These are phyloP conservation scores for Talaromyces sp. DNA, from an alignment of 2,329 filamentous ascomycete species.

Conservation along the genomic window DNA sequence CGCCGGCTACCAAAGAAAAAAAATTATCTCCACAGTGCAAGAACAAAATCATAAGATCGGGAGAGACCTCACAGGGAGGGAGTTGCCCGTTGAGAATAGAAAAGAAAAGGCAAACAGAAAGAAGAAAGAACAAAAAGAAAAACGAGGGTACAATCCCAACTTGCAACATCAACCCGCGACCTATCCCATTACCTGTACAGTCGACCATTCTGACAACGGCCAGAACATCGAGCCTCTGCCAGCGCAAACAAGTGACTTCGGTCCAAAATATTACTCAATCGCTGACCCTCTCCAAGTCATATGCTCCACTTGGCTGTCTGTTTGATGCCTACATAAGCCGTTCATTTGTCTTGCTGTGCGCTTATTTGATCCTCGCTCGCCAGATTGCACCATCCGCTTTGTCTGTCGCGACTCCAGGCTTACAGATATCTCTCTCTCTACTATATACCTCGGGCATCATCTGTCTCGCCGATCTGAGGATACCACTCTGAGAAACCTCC, in stretches of 20 bases:
- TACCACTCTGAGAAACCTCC: too few species aligned
- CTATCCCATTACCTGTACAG: too few species aligned
- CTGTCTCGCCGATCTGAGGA: too few species aligned
- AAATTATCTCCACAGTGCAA: slow-evolving; percentile 2
- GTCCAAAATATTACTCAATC: background rate
- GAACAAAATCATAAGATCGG: background rate
- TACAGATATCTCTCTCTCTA: too few species aligned
- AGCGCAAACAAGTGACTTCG: background rate
- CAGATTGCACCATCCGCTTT: slow-evolving; percentile 15
- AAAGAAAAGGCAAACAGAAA: background rate
- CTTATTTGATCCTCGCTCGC: slow-evolving; percentile 12
- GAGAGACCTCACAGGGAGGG: background rate
- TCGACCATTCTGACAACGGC: background rate
- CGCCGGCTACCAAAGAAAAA: slow-evolving; percentile 11
- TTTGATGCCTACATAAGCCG: background rate
- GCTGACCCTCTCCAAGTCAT: background rate
- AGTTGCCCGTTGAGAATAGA: background rate
- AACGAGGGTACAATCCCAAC: background rate
- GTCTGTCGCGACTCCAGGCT: slow-evolving; percentile 9
- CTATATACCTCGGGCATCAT: too few species aligned
- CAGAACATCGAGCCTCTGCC: slow-evolving; percentile 7
- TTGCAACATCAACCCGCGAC: background rate
- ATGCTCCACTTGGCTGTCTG: slow-evolving; percentile 7
- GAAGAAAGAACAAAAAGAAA: background rate
- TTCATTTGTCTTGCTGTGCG: slow-evolving; percentile 3